These are phyloP conservation scores for Trichoderma erinaceum DNA, from an alignment of 495 filamentous ascomycete species.

Conservation along the genomic window DNA sequence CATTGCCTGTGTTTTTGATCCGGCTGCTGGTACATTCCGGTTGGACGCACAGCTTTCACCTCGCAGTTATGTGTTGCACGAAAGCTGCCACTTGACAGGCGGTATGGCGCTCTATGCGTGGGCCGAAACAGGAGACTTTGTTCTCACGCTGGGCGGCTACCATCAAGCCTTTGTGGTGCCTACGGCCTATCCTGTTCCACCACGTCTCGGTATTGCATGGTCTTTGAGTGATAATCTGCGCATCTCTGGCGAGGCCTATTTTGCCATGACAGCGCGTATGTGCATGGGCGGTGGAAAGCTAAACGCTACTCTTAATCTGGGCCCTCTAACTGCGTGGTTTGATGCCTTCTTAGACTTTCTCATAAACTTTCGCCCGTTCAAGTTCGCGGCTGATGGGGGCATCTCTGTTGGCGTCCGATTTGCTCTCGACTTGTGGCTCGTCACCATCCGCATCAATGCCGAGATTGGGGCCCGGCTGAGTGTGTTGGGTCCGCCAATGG, in stretches of 20 bases:
- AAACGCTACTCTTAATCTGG: neutral
- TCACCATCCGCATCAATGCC: neutral
- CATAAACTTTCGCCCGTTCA: neutral
- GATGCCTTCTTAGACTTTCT: neutral
- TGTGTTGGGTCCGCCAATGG: neutral
- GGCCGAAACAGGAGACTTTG: neutral
- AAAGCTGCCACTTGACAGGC: constrained; percentile 41
- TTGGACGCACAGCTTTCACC: constrained; percentile 41
- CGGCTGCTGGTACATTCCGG: constrained; percentile 31
- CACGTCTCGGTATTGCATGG: neutral
- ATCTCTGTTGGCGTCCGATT: neutral
- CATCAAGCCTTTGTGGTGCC: neutral
- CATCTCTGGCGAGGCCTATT: neutral
- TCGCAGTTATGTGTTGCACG: constrained; percentile 35
- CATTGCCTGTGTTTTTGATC: constrained; percentile 31
- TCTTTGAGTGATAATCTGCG: neutral
- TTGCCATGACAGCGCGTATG: neutral
- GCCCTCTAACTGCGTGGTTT: neutral
- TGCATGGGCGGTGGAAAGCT: neutral
- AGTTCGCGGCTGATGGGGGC: neutral
- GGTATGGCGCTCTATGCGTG: constrained; percentile 37
- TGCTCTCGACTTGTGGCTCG: neutral
- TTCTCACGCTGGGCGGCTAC: neutral
- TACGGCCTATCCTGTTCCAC: neutral
- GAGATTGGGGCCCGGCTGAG: neutral